These are phyloP conservation scores for Phlebiopsis flavidoalba DNA, from an alignment of 768 basidiomycete species.

Conservation along the genomic window DNA sequence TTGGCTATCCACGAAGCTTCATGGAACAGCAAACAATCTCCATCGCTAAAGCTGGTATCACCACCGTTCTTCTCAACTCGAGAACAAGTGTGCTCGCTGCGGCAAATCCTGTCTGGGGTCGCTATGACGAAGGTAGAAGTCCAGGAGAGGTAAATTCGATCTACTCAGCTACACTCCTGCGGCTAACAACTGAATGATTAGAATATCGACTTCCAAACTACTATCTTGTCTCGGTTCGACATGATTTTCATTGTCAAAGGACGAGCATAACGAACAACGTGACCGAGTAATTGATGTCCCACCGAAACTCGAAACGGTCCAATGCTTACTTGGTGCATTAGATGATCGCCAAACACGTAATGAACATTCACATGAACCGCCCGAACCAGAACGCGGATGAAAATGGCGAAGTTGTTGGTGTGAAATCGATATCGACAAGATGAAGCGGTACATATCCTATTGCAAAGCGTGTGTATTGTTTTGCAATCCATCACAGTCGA, in stretches of 20 bases:
- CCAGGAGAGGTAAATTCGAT: conserved; percentile 58
- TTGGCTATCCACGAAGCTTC: conserved; percentile 92
- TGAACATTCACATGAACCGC: conserved; percentile 98
- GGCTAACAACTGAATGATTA: not conserved
- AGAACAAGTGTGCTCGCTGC: conserved; percentile 94
- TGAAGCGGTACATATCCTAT: conserved; percentile 96
- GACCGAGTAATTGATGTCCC: conserved; percentile 63
- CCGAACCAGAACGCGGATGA: conserved; percentile 60
- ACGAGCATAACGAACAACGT: conserved; percentile 92
- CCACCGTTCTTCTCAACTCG: conserved; percentile 92
- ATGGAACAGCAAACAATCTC: conserved; percentile 99
- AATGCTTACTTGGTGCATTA: conserved; percentile 23
- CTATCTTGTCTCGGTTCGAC: conserved; percentile 96
- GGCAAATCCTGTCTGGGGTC: conserved; percentile 95
- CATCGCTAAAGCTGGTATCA: conserved; percentile 98
- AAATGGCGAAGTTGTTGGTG: conserved; percentile 66
- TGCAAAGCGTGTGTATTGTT: conserved; percentile 72
- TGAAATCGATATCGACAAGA: conserved; percentile 94
- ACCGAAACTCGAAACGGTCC: not conserved
- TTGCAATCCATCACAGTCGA: not conserved
- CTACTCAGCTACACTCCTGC: conserved; percentile 25
- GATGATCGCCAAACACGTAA: conserved; percentile 96
- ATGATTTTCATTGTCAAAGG: conserved; percentile 99
- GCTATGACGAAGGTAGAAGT: conserved; percentile 95
- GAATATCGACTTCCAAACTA: conserved; percentile 98